Percentiles rank a stretch among this genome's conserved stretches.
These are phyloP conservation scores for Phytopythium oedochilum DNA, from an alignment of 352 stramenopile genomes.

Conservation along the genomic window DNA sequence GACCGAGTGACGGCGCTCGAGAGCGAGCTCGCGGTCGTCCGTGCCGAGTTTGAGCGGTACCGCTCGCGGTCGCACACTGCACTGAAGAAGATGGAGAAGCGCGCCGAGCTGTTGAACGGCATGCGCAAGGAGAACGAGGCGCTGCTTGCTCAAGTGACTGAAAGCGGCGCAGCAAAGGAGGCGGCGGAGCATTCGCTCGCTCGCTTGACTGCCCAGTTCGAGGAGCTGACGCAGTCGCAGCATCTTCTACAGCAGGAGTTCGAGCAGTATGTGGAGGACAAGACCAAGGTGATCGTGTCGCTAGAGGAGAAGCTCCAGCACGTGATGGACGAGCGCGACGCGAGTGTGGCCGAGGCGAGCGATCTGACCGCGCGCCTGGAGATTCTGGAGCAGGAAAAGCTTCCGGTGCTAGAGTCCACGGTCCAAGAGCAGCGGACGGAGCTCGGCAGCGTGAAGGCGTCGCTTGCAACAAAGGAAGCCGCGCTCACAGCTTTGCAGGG, in stretches of 20 bases:
- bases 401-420: not conserved
- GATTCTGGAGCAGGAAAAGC: conserved; percentile 2
- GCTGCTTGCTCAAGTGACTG: conserved; percentile 22
- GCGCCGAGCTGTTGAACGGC: conserved; percentile 67
- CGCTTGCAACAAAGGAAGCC: not conserved
- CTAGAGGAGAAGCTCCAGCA: conserved; percentile 19
- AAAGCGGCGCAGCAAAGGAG: conserved; percentile 12
- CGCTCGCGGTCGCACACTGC: conserved; percentile 58
- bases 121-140: conserved; percentile 75
- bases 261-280: conserved; percentile 27
- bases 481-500: conserved; percentile 9
- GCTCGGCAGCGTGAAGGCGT: not conserved
- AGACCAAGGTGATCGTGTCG: conserved; percentile 11
- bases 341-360: not conserved
- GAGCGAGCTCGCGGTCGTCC: conserved; percentile 29
- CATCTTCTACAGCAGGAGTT: conserved; percentile 34
- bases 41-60: conserved; percentile 65
- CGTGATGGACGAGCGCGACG: conserved; percentile 12
- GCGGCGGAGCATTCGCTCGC: conserved; percentile 11
- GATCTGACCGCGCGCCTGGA: not conserved
- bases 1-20: conserved; percentile 22
- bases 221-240: conserved; percentile 24
- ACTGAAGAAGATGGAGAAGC: conserved; percentile 80
- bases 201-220: conserved; percentile 10
- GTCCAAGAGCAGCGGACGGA: not conserved